These are phyloP conservation scores for Parachaetomium inaequale DNA, from an alignment of 495 filamentous ascomycete genomes.

Conservation along the genomic window DNA sequence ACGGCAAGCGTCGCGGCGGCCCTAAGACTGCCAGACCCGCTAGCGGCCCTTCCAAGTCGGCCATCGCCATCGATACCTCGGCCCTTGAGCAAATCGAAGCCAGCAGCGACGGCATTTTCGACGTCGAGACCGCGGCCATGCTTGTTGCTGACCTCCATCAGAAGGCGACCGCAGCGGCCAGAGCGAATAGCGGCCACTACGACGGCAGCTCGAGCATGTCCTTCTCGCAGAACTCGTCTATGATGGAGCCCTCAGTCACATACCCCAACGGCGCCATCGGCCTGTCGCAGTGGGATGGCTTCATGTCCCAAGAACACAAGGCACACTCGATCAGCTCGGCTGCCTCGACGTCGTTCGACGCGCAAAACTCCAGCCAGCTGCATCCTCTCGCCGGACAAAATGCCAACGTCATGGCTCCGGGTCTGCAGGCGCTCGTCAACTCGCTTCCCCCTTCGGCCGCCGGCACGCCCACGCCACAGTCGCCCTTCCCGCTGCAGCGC, in stretches of 20 bases:
- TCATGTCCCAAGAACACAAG: conserved; percentile 68
- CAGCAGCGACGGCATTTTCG: conserved; percentile 90
- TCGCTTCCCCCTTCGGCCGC: conserved; percentile 66
- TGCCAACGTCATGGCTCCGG: conserved; percentile 57
- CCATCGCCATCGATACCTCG: conserved; percentile 79
- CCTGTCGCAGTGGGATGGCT: conserved; percentile 83
- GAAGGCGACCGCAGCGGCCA: conserved; percentile 85
- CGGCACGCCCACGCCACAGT: conserved; percentile 75
- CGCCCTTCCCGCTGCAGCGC: conserved; percentile 57
- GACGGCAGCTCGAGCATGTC: conserved; percentile 67
- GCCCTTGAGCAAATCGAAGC: conserved; percentile 93
- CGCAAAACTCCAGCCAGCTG: conserved; percentile 58
- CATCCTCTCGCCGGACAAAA: conserved; percentile 66
- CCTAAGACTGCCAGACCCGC: conserved; percentile 63
- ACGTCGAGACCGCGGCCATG: conserved; percentile 97
- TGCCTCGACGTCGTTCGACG: conserved; percentile 64
- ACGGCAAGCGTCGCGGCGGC: conserved; percentile 81
- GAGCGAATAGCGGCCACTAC: conserved; percentile 52
- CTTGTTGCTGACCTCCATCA: conserved; percentile 98
- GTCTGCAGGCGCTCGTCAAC: conserved; percentile 64
- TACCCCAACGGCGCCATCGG: conserved; percentile 72
- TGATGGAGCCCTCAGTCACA: conserved; percentile 66
- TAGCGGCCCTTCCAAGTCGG: conserved; percentile 69
- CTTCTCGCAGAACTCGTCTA: conserved; percentile 65
- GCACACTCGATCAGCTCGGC: conserved; percentile 63